Conservation (phyloP, 2,329 filamentous ascomycete species). For the Moelleriella libera region DNA sequence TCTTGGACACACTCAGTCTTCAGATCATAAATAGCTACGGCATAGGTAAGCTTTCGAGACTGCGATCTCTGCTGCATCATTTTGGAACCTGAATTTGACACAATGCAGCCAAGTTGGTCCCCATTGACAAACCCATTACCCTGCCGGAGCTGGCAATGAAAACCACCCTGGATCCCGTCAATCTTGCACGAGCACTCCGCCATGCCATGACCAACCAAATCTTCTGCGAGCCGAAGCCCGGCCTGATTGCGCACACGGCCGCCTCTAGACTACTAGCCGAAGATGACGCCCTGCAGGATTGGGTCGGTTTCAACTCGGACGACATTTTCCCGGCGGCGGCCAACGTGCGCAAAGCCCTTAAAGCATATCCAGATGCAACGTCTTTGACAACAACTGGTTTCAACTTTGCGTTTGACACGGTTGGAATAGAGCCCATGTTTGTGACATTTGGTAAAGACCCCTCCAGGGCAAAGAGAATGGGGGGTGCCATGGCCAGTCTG, state of each 20-base stretch:
- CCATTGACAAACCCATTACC: constrained; percentile 27
- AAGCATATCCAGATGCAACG: constrained; percentile 30
- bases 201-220: constrained; percentile 44
- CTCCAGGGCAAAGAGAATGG: constrained; percentile 34
- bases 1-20: constrained; percentile 33
- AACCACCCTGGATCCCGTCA: constrained; percentile 30
- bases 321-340: constrained; percentile 36
- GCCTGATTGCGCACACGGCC: constrained; percentile 39
- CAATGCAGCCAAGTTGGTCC: constrained; percentile 31
- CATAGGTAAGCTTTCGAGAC: constrained; percentile 21
- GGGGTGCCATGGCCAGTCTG: constrained; percentile 38
- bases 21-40: constrained; percentile 34
- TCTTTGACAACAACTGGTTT: constrained; percentile 35
- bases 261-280: constrained; percentile 35
- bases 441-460: constrained; percentile 35
- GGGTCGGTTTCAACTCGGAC: constrained; percentile 40
- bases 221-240: constrained; percentile 36
- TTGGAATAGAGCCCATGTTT: constrained; percentile 38
- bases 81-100: neutral
- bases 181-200: constrained; percentile 35
- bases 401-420: constrained; percentile 34
- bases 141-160: constrained; percentile 29
- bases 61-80: neutral
- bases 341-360: constrained; percentile 29
- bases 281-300: constrained; percentile 32